Evolutionary conservation across 257 asterid species (phyloP).

Genomic region (Gynochthodes officinalis): DNA sequence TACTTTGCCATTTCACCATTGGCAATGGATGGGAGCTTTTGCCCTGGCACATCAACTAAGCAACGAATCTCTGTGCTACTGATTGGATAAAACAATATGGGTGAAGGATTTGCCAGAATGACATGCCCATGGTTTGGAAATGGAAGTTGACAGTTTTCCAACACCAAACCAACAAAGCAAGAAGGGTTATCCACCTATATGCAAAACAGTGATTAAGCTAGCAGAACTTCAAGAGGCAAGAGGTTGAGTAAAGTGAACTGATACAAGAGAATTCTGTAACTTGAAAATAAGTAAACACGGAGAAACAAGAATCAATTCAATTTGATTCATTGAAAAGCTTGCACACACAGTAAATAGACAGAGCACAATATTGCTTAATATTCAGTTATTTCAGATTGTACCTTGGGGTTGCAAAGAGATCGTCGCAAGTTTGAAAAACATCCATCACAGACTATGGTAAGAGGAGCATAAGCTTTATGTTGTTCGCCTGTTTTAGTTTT

Average conservation of each 20-base stretch:
- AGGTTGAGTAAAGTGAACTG: slow-evolving; percentile 8
- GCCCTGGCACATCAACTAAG: slow-evolving; percentile 54
- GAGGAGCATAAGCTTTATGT: slow-evolving; percentile 42
- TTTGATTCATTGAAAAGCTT: neutral
- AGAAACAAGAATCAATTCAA: neutral
- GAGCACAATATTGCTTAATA: neutral
- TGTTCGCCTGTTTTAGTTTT: slow-evolving; percentile 37
- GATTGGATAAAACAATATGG: slow-evolving; percentile 50
- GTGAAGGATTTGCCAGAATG: slow-evolving; percentile 52
- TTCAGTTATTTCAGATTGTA: slow-evolving; percentile 16
- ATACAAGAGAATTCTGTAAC: neutral
- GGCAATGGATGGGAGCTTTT: slow-evolving; percentile 51
- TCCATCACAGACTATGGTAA: slow-evolving; percentile 53
- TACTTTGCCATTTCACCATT: slow-evolving; percentile 53
- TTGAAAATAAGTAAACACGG: neutral
- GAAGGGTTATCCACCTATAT: slow-evolving; percentile 50
- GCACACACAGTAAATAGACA: neutral
- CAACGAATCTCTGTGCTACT: slow-evolving; percentile 48
- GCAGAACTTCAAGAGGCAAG: neutral
- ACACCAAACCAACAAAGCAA: slow-evolving; percentile 45
- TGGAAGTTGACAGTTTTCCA: slow-evolving; percentile 49
- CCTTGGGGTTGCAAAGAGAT: slow-evolving; percentile 50
- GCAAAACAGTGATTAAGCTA: neutral
- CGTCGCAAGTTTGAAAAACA: slow-evolving; percentile 58
- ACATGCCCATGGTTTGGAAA: slow-evolving; percentile 52